Conservation (phyloP, 2,329 filamentous ascomycete species). For the Penicillium sp. region DNA sequence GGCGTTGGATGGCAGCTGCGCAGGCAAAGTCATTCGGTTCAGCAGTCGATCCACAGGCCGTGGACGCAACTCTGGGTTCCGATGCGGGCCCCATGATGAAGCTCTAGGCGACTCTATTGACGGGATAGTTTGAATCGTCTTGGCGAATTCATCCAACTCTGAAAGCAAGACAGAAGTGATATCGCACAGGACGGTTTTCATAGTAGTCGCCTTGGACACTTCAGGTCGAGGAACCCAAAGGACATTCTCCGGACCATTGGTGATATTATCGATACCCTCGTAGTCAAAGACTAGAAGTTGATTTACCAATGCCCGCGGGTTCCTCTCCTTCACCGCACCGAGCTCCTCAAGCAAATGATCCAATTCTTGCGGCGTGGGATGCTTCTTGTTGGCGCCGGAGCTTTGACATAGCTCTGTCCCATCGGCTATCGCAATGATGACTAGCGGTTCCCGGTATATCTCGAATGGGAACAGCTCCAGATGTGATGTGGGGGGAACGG, state of each 20-base stretch:
- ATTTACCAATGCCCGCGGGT: constrained; percentile 75
- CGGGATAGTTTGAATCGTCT: constrained; percentile 70
- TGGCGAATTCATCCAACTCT: constrained; percentile 74
- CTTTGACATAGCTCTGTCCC: constrained; percentile 64
- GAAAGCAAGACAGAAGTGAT: constrained; percentile 72
- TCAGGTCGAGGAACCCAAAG: constrained; percentile 69
- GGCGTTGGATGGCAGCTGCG: constrained; percentile 53
- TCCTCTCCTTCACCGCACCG: constrained; percentile 69
- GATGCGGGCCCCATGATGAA: constrained; percentile 52
- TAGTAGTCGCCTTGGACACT: constrained; percentile 73
- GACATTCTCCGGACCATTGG: constrained; percentile 63
- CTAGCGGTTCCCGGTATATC: constrained; percentile 79
- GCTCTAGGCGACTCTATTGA: constrained; percentile 74
- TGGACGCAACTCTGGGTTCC: constrained; percentile 49
- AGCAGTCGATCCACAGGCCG: constrained; percentile 59
- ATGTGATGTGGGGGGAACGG: constrained; percentile 77
- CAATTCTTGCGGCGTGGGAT: constrained; percentile 42
- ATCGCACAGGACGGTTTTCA: constrained; percentile 79
- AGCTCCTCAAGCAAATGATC: constrained; percentile 61
- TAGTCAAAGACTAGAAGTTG: constrained; percentile 81
- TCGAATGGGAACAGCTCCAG: constrained; percentile 85
- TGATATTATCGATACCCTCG: constrained; percentile 56
- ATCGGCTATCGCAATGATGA: constrained; percentile 83
- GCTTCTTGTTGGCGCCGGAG: constrained; percentile 26
- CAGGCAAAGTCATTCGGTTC: constrained; percentile 80